phyloP scores from a whole-genome alignment of 1,139 yeast genomes.

The Pichia sp. region DNA sequence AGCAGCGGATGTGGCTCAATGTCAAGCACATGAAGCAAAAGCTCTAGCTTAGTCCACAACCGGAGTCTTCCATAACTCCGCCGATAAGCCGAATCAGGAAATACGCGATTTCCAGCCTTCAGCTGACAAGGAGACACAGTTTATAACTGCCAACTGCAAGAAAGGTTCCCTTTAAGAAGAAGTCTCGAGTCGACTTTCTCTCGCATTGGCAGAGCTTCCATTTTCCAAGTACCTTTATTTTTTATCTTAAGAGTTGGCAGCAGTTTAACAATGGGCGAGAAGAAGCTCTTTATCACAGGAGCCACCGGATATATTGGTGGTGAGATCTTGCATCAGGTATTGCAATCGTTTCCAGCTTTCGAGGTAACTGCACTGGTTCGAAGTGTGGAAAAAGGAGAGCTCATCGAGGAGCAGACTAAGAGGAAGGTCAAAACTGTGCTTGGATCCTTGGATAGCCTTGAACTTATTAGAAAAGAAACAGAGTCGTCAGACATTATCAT shows the following conservation, averaged over 20 bases:
- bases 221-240: too few species aligned
- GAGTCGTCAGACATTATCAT: constrained; percentile 5
- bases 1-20: too few species aligned
- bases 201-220: too few species aligned
- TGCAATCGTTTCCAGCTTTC: constrained; percentile 1
- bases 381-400: constrained; percentile 1
- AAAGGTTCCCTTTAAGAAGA: too few species aligned
- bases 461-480: neutral
- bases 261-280: neutral
- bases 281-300: constrained; percentile 3
- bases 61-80: too few species aligned
- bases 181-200: too few species aligned
- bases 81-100: too few species aligned
- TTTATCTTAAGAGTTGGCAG: neutral
- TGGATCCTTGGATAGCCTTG: constrained; percentile 1
- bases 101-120: too few species aligned
- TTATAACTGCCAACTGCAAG: too few species aligned
- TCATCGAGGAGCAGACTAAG: neutral
- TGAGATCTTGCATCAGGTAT: constrained; percentile 1
- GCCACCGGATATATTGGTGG: constrained; percentile 10
- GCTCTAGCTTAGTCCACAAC: too few species aligned
- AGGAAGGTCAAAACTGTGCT: constrained; percentile 2
- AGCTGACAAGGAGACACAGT: too few species aligned
- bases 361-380: constrained; percentile 3
- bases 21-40: too few species aligned